Evolutionary conservation across 176 grass and related monocot genomes (phyloP).

Genomic region (sorghum (Sorghum bicolor)): Sorghum_bicolor_NCBIv3 NC_012878.2:56977001-56977500

Average conservation of each 20-base stretch:
- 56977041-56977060: background rate
- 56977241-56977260: background rate
- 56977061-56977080: too few relatives aligned
- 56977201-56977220: background rate
- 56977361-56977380: background rate
- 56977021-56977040: background rate
- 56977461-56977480: background rate
- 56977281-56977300: background rate
- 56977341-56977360: too few relatives aligned
- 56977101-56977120: too few relatives aligned
- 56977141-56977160: too few relatives aligned
- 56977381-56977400: background rate
- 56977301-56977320: background rate
- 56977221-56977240: background rate
- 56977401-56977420: conserved; percentile 1
- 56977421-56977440: conserved; percentile 10
- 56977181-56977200: too few relatives aligned
- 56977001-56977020: too few relatives aligned
- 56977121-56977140: too few relatives aligned
- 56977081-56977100: too few relatives aligned
- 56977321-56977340: background rate
- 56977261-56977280: background rate
- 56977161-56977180: too few relatives aligned
- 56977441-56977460: background rate
- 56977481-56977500: background rate